Evolutionary conservation across 257 asterid genomes (phyloP).

Genomic region (Lantana camara): DNA sequence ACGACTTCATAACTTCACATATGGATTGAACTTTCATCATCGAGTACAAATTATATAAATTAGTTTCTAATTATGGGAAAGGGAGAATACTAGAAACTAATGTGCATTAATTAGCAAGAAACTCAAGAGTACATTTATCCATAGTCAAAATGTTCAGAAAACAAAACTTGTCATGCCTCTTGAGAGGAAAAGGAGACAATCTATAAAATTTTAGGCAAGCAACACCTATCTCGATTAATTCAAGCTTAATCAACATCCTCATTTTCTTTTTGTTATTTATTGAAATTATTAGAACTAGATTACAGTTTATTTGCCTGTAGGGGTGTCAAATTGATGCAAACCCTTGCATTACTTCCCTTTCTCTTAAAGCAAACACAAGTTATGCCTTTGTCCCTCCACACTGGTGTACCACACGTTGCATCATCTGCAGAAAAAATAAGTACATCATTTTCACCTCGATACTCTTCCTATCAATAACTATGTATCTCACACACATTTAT

Average conservation of each 20-base stretch:
- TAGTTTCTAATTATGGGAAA: not conserved
- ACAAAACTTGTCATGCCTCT: slow-evolving; percentile 33
- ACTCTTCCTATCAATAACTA: too few species aligned
- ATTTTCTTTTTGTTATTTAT: not conserved
- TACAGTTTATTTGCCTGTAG: slow-evolving; percentile 50
- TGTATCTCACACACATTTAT: too few species aligned
- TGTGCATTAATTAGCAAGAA: slow-evolving; percentile 8
- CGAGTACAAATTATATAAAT: slow-evolving; percentile 26
- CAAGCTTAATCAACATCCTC: not conserved
- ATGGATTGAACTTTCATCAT: not conserved
- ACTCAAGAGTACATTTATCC: too few species aligned
- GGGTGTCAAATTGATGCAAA: slow-evolving; percentile 64
- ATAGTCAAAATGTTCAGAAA: too few species aligned
- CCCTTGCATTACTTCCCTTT: slow-evolving; percentile 50
- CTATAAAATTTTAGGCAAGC: too few species aligned
- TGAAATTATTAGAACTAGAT: not conserved
- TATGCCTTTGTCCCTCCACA: slow-evolving; percentile 68
- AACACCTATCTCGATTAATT: not conserved
- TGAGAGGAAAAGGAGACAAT: too few species aligned
- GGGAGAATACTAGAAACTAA: not conserved
- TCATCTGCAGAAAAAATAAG: slow-evolving; percentile 43
- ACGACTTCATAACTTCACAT: not conserved
- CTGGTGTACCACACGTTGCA: slow-evolving; percentile 48
- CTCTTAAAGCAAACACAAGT: slow-evolving; percentile 84
- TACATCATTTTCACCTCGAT: not conserved